A percentile compares a stretch with the other conserved stretches of the same genome.
Evolutionary conservation across 2,329 filamentous ascomycete genomes (phyloP).

Genomic region (Stagonosporopsis rhizophila): DNA sequence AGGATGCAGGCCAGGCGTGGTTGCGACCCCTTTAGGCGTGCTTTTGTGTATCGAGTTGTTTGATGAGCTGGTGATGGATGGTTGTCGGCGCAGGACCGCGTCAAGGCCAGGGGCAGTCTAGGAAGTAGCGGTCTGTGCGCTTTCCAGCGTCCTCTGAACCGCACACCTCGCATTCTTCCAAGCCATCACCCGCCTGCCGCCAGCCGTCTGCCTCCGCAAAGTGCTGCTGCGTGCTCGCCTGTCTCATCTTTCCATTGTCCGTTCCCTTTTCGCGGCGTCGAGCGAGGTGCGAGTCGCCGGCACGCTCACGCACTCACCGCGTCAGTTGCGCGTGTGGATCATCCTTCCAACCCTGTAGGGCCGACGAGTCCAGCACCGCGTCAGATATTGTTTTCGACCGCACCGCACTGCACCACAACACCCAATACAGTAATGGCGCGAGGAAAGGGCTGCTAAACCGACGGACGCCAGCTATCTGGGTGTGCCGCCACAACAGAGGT

Average conservation of each 20-base stretch:
- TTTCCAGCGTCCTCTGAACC: slow-evolving; percentile 11
- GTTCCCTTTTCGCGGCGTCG: slow-evolving; percentile 18
- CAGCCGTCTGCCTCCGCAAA: slow-evolving; percentile 22
- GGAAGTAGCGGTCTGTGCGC: slow-evolving; percentile 16
- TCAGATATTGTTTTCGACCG: slow-evolving; percentile 15
- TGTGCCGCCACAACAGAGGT: slow-evolving; percentile 78
- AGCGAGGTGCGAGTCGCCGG: slow-evolving; percentile 13
- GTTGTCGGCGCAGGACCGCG: slow-evolving; percentile 22
- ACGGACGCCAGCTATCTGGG: slow-evolving; percentile 68
- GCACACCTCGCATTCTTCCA: slow-evolving; percentile 36
- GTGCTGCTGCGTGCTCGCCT: slow-evolving; percentile 16
- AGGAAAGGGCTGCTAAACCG: slow-evolving; percentile 31
- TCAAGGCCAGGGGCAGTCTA: slow-evolving; percentile 14
- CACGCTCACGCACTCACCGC: slow-evolving; percentile 30
- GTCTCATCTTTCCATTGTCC: slow-evolving; percentile 5
- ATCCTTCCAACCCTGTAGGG: slow-evolving; percentile 32
- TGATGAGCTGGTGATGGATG: slow-evolving; percentile 19
- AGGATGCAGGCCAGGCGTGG: slow-evolving; percentile 14
- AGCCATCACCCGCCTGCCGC: slow-evolving; percentile 32
- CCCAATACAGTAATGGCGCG: slow-evolving; percentile 36
- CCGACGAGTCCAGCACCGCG: slow-evolving; percentile 28
- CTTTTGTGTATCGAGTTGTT: slow-evolving; percentile 12
- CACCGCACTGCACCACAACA: slow-evolving; percentile 5
- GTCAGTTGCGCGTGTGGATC: slow-evolving; percentile 34
- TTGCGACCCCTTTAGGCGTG: slow-evolving; percentile 22